A percentile compares a stretch with the other conserved stretches of the same genome.
Evolutionary conservation across 768 basidiomycete species (phyloP).

Genomic region (Leucocoprinus sp.): DNA sequence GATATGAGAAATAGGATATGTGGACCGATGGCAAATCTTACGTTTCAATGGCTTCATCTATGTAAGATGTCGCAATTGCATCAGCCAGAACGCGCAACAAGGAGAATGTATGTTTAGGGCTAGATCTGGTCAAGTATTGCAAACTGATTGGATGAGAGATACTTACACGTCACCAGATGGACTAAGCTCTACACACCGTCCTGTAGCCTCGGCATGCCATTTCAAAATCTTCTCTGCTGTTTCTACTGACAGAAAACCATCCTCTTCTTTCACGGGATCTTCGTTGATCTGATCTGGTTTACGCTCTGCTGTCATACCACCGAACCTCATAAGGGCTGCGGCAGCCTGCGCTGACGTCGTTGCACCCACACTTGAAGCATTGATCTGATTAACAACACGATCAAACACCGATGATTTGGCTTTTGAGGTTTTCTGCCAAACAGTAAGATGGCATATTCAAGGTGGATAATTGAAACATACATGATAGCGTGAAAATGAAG

Average conservation of each 20-base stretch:
- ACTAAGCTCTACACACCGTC: conserved; percentile 88
- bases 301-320: conserved; percentile 58
- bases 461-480: conserved; percentile 35
- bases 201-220: conserved; percentile 98
- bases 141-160: not conserved
- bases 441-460: conserved; percentile 1
- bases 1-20: conserved; percentile 7
- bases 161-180: conserved; percentile 77
- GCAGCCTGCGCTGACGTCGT: conserved; percentile 80
- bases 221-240: conserved; percentile 86
- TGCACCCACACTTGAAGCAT: conserved; percentile 57
- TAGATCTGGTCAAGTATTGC: conserved; percentile 23
- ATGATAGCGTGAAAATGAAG: conserved; percentile 81
- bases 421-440: conserved; percentile 44
- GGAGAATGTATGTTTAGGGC: conserved; percentile 83
- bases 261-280: conserved; percentile 70
- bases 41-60: conserved; percentile 92
- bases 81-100: conserved; percentile 82
- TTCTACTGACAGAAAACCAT: conserved; percentile 70
- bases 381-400: conserved; percentile 84
- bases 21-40: conserved; percentile 28
- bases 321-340: conserved; percentile 83
- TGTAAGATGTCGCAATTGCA: conserved; percentile 71
- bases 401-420: conserved; percentile 80
- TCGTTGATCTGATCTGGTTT: conserved; percentile 48